Percentiles rank a stretch among this genome's conserved stretches.
Evolutionary conservation across 2,329 filamentous ascomycete species (phyloP).

Genomic region (Colletotrichum sp.): DNA sequence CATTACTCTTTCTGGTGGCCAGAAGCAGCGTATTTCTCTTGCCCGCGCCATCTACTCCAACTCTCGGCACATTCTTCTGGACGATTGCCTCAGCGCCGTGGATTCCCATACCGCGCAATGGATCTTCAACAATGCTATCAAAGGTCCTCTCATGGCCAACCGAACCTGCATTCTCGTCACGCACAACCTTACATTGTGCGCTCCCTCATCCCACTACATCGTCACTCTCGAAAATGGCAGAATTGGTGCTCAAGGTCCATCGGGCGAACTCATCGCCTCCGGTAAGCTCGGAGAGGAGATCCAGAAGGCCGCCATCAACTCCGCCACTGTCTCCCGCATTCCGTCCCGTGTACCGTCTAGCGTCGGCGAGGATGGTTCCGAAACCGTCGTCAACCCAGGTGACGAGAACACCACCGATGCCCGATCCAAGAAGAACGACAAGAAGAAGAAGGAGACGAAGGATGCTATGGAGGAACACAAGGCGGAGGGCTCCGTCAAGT

Average conservation of each 20-base stretch:
- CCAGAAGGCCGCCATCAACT: slow-evolving; percentile 72
- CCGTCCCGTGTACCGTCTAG: slow-evolving; percentile 82
- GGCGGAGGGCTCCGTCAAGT: slow-evolving; percentile 85
- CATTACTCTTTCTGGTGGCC: slow-evolving; percentile 93
- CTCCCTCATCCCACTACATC: slow-evolving; percentile 79
- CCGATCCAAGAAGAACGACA: slow-evolving; percentile 51
- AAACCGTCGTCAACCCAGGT: slow-evolving; percentile 61
- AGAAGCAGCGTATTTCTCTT: slow-evolving; percentile 96
- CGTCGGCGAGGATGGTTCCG: slow-evolving; percentile 66
- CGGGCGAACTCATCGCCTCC: slow-evolving; percentile 80
- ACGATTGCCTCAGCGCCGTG: slow-evolving; percentile 95
- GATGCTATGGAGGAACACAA: slow-evolving; percentile 76
- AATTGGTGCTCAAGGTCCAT: slow-evolving; percentile 75
- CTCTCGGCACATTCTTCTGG: slow-evolving; percentile 86
- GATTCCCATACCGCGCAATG: slow-evolving; percentile 98
- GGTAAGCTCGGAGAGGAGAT: slow-evolving; percentile 89
- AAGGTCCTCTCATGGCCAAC: slow-evolving; percentile 84
- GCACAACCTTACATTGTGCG: slow-evolving; percentile 89
- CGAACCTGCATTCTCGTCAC: slow-evolving; percentile 95
- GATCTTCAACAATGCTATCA: slow-evolving; percentile 94
- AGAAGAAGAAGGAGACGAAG: slow-evolving; percentile 51
- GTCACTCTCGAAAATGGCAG: slow-evolving; percentile 89
- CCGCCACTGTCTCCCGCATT: slow-evolving; percentile 71
- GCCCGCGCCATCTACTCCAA: slow-evolving; percentile 98
- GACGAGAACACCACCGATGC: slow-evolving; percentile 51